Evolutionary conservation across 306 rosid genomes (phyloP).

Genomic region (Luffa acutangula): DNA sequence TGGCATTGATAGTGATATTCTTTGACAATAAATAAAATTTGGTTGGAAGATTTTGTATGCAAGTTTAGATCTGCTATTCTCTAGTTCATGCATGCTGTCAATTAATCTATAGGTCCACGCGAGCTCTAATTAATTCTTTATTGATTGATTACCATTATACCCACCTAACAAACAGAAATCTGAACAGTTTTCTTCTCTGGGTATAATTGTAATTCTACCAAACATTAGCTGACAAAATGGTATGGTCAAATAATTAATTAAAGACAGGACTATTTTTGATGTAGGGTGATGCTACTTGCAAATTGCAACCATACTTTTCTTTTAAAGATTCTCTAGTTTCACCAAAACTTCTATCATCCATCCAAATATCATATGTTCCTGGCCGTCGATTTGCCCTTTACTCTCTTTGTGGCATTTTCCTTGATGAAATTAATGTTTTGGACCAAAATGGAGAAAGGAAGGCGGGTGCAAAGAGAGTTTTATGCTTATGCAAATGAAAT

Average conservation of each 20-base stretch:
- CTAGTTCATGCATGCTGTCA: background rate
- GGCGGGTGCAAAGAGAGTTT: background rate
- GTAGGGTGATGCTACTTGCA: background rate
- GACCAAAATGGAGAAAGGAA: too few relatives aligned
- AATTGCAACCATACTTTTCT: background rate
- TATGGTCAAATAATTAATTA: background rate
- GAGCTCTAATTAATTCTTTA: background rate
- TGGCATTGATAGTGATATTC: conserved; percentile 3
- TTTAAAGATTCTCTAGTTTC: background rate
- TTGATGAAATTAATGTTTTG: background rate
- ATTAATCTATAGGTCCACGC: background rate
- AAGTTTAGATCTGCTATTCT: background rate
- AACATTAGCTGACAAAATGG: background rate
- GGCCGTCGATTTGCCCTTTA: too few relatives aligned
- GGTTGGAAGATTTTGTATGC: conserved; percentile 4
- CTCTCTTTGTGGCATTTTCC: background rate
- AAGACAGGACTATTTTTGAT: background rate
- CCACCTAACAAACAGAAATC: background rate
- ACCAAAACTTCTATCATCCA: background rate
- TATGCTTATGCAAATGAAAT: background rate
- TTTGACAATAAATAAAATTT: background rate
- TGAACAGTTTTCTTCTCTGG: background rate
- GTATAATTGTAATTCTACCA: background rate
- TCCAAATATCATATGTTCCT: too few relatives aligned
- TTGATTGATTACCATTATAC: background rate